Base-by-base conservation (phyloP, 176 grass and related monocot genomes). In the Thalia dealbata region DNA sequence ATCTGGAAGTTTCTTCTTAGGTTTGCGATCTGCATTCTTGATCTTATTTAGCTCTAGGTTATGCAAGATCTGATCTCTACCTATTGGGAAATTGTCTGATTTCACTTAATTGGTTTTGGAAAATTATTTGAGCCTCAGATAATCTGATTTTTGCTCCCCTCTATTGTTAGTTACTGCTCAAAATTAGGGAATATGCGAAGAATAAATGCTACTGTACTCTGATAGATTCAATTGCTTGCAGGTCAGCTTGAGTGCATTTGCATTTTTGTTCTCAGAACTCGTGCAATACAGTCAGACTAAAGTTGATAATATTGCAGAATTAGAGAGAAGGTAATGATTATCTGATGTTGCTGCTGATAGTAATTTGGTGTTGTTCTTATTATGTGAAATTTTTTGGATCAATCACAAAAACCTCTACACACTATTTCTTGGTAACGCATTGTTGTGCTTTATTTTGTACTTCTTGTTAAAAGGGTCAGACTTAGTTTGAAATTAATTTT, bases 221-320 rank as follows among this genome's bases (percentile, higher is more conserved):
- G 29, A 30, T 60, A 76, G 7, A 21, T 26, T 48, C 19, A 41
- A 52, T 80, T 65, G 65, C 46, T 64, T 50, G 26, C 81, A 97
- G 95, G 95, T 97, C 67, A 92, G 90, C 86, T 76, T 97, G 82
- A 97, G 95, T 78, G 95, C 89, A 77, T 97, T 97, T 78, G 85
- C 95, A 44, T 97, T 97, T 80, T 78, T 97, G 85, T 97, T 97
- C 75, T 97, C 95, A 21, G 95, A 97, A 71, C 35, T 92, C 77
- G 95, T 97, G 72, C 95, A 97, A 64, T 97, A 92, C 87, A 92
- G 90, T 62, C 95, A 97, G 87, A 97, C 90, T 30, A 89, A 92
- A 82, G 95, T 97, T 79, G 95, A 97, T 74, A 97, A 92, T 77
- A 97, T 97, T 83, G 81, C 87, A 68, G 95, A 97, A 60, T 76